Base-by-base conservation (phyloP, 2,329 filamentous ascomycete genomes). In the Metarhizium album region DNA sequence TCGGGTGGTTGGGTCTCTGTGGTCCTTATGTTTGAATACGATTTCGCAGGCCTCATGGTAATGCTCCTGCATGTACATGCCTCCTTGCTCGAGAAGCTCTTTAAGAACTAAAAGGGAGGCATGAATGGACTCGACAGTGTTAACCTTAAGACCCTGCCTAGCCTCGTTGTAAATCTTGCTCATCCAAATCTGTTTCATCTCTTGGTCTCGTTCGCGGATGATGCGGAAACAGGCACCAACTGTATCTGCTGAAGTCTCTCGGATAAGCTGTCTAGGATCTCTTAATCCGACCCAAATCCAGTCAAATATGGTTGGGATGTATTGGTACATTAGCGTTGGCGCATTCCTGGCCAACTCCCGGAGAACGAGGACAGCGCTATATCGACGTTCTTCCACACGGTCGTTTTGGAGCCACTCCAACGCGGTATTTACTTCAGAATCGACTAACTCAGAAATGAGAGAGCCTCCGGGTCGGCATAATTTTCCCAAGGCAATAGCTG, bases 51-150 rank as follows among this genome's bases (percentile, higher is more conserved):
- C 85, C 59, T 95, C 88, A 52, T 85, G 82, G 67, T 97, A 98
- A 63, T 90, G 83, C 38, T 90, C 87, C 61, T 95, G 90, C 93
- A 98, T 97, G 68, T 95, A 98, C 91, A 98, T 98, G 59, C 90
- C 90, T 49, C 93, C 93, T 65, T 95, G 91, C 55, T 93, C 82
- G 18, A 98, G 80, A 46, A 98, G 78, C 69, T 97, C 91, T 66
- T 91, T 94, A 60, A 97, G 78, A 1, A 94, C 90, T 20, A 98
- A 76, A 40, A 98, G 76, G 2, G 91, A 96, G n/a, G 89, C 93
- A 64, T 98, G 94, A 42, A 95, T 85, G 53, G 83, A 86, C 66
- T 98, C 93, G 50, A 94, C 79, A 18, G 88, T 89, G 59, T 83
- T 86, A 47, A 84, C 79, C 64, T 84, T 83, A 58, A 98, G 82